Base-by-base conservation (phyloP, 331 rosid species). In the Malus hybrid region DNA sequence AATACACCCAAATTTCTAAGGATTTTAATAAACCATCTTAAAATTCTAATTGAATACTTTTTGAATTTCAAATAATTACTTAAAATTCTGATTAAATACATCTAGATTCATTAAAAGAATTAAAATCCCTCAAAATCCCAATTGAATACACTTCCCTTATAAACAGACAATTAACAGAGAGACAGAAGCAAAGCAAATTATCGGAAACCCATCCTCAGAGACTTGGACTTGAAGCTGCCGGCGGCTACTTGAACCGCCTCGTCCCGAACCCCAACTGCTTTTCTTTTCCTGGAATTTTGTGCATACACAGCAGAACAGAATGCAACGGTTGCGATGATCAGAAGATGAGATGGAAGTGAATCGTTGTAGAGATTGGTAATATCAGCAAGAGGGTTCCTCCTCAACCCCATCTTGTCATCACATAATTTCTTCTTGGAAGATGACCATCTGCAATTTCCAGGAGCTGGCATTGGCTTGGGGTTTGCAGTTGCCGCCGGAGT, bases 181-280 rank as follows among this genome's bases (percentile, higher is more conserved):
- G 42, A 10, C 4, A 3, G 11, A n/a, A n/a, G 2, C 13, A 39
- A 10, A 39, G 46, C 3, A 10, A 13, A n/a, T 68, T 65, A 85
- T 87, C 87, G 79, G 76, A 87, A 87, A 20, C 91, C 87, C 80
- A 87, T 75, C 66, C 88, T 84, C 28, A 84, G 61, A 2, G 85
- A 36, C n/a, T 36, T 72, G 39, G 76, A 58, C 57, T 42, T 78
- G 76, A 82, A 76, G 63, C 7, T 53, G 30, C 46, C 4, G 46
- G 20, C 10, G 44, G 24, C 20, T 19, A 1, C 63, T 6, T 58
- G 18, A 18, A 5, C 13, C 46, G 7, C 42, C 42, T 8, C 11
- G 10, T 36, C 42, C 42, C 42, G 42, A 19, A 72, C 70, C 36
- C n/a, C 33, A 18, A 30, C 13, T 12, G 58, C 66, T 28, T 80